Evolutionary conservation across 2,329 filamentous ascomycete species (phyloP), one percentile per base, ranked within the genome.

Genomic region (Polychaeton citri): DNA sequence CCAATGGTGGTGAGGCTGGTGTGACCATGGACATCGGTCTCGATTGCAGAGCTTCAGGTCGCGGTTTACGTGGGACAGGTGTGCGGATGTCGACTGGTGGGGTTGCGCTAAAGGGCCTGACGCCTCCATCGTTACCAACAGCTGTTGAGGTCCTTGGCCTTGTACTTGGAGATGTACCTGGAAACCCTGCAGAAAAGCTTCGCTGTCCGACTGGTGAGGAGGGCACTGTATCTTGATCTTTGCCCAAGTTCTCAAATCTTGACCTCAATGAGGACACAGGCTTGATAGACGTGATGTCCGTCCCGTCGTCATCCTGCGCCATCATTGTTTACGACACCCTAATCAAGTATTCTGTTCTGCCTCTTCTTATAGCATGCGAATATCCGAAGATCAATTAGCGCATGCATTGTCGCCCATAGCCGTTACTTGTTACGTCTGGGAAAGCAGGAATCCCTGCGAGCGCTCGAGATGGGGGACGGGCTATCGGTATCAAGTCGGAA

Each of bases 221-320:
- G 13, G 42, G 46, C 7, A 38, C 35, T 10, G 34, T 34, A 30
- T 47, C 45, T 12, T 35, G 38, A 17, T 50, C 46, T 30, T 54
- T 54, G 16, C 49, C 45, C 64, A 88, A 76, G 53, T 79, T 84
- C 65, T 90, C 83, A 57, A 88, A 90, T 49, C 81, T 78, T 43
- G 81, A 83, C 42, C 79, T 72, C 41, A 90, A 66, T 35, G 82
- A 87, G 35, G 83, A 90, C 34, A 90, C 82, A 18, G 84, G 81
- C 64, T 78, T 83, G 50, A 87, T 76, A 44, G 82, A 86, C 40
- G 80, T 79, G 63, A 71, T 79, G 67, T 87, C 82, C 39, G 76
- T 76, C 60, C 74, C 79, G 48, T 82, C 66, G 44, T 65, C 60
- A 15, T 37, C 33, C 34, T 45, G 34, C n/a, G 44, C 42, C 47